Percentiles rank a stretch among this genome's conserved stretches.
Evolutionary conservation across 257 asterid genomes (phyloP).

Genomic region (Coffea canephora): DNA sequence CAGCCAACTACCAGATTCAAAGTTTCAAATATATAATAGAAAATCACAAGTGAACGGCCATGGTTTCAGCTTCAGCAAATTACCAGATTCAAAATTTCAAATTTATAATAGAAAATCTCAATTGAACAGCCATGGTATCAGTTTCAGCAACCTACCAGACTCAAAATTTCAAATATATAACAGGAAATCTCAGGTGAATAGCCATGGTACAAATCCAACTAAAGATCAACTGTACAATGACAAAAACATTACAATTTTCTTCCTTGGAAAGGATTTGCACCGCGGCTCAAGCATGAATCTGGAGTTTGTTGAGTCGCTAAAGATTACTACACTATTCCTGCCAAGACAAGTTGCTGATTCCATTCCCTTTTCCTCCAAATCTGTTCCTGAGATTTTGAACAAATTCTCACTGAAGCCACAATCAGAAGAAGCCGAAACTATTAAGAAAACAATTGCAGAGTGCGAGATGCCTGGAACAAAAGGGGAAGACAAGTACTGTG

Average conservation of each 20-base stretch:
- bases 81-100: too few species aligned
- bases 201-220: slow-evolving; percentile 22
- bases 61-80: too few species aligned
- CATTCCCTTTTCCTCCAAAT: slow-evolving; percentile 63
- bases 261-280: slow-evolving; percentile 54
- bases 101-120: too few species aligned
- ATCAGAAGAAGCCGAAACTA: slow-evolving; percentile 44
- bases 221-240: slow-evolving; percentile 58
- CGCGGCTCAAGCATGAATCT: slow-evolving; percentile 49
- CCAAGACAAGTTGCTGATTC: slow-evolving; percentile 58
- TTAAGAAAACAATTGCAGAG: slow-evolving; percentile 53
- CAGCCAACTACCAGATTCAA: too few species aligned
- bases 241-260: slow-evolving; percentile 58
- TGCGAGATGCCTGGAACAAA: slow-evolving; percentile 51
- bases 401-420: slow-evolving; percentile 44
- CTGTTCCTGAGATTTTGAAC: slow-evolving; percentile 44
- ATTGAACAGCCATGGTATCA: too few species aligned
- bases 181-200: too few species aligned
- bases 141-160: too few species aligned
- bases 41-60: too few species aligned
- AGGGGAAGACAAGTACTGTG: slow-evolving; percentile 69
- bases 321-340: slow-evolving; percentile 32
- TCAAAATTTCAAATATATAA: too few species aligned
- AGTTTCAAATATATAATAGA: too few species aligned
- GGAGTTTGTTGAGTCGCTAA: slow-evolving; percentile 35